A percentile compares a stretch with the other conserved stretches of the same genome.
Conservation (phyloP, 202 grass and related monocot genomes). For the Setaria italica region DNA sequence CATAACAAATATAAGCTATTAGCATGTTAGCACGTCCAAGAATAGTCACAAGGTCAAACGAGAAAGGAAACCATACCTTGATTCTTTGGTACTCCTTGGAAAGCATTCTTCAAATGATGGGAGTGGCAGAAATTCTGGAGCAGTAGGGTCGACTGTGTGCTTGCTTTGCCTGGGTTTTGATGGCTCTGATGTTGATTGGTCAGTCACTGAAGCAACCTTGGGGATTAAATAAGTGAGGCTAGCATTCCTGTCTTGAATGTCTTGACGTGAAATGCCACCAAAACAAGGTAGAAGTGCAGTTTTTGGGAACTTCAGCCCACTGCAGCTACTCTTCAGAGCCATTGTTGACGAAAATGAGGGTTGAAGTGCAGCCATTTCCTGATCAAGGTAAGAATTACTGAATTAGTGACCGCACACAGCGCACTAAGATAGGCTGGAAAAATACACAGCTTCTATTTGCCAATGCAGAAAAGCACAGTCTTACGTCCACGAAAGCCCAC, state of each 20-base stretch:
- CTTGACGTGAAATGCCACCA: constrained; percentile 46
- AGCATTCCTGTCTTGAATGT: constrained; percentile 50
- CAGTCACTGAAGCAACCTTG: constrained; percentile 59
- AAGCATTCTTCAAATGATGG: constrained; percentile 96
- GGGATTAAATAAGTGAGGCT: constrained; percentile 50
- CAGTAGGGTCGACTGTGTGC: constrained; percentile 71
- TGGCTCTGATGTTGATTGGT: constrained; percentile 57
- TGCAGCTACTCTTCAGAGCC: constrained; percentile 62
- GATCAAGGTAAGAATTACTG: constrained; percentile 6
- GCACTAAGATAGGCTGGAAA: neutral
- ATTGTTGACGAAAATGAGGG: constrained; percentile 63
- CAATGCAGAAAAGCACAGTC: neutral
- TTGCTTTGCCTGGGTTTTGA: constrained; percentile 64
- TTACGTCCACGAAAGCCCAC: neutral
- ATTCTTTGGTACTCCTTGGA: constrained; percentile 91
- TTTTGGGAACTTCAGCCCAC: constrained; percentile 55
- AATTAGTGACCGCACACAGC: constrained; percentile 17
- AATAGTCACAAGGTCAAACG: neutral
- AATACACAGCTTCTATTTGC: neutral
- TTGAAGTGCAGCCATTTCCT: constrained; percentile 84
- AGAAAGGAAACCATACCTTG: constrained; percentile 58
- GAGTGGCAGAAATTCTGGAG: constrained; percentile 92
- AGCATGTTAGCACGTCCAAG: neutral
- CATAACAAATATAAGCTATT: constrained; percentile 35
- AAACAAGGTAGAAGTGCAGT: constrained; percentile 59